Percentiles rank a stretch among this genome's conserved stretches.
Evolutionary conservation across 257 asterid genomes (phyloP).

Genomic region (Nicotiana knightiana): DNA sequence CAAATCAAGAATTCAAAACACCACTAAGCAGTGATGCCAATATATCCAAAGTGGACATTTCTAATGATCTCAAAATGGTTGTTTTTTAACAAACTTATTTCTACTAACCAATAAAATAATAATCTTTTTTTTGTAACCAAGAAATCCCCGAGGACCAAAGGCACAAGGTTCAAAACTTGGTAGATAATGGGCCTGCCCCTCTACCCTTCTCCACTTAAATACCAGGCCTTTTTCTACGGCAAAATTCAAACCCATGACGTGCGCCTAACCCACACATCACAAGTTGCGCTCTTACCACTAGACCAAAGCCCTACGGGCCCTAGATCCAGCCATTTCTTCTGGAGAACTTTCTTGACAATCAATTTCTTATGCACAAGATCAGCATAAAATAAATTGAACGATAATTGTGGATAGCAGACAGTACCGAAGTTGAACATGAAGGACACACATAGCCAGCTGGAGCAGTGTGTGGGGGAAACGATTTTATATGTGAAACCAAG

Average conservation of each 20-base stretch:
- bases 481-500: constrained; percentile 67
- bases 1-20: background rate
- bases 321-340: background rate
- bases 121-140: background rate
- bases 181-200: background rate
- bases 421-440: constrained; percentile 68
- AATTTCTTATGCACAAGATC: background rate
- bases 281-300: background rate
- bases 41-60: background rate
- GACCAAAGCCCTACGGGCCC: background rate
- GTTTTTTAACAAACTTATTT: background rate
- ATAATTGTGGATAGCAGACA: constrained; percentile 10
- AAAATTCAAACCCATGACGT: background rate
- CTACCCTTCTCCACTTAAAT: background rate
- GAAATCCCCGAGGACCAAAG: background rate
- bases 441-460: constrained; percentile 89
- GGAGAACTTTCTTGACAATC: background rate
- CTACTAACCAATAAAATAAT: background rate
- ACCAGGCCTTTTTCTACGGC: background rate
- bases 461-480: constrained; percentile 75
- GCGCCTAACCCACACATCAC: background rate
- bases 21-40: background rate
- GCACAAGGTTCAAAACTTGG: background rate
- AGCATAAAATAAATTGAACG: background rate
- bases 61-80: background rate